Conservation (phyloP, 495 filamentous ascomycete genomes). For the Pseudevernia furfuracea region DNA sequence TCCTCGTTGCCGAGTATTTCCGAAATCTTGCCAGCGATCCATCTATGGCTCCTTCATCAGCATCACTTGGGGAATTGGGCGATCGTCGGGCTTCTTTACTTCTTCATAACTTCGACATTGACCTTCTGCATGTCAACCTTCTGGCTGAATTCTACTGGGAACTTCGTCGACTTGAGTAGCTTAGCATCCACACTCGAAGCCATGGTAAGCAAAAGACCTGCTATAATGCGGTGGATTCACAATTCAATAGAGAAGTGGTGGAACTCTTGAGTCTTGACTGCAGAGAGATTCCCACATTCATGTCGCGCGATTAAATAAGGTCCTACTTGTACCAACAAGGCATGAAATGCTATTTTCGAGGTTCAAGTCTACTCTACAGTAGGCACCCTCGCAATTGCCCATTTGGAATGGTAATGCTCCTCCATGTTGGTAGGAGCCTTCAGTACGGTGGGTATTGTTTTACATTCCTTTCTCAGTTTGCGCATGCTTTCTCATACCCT, state of each 20-base stretch:
- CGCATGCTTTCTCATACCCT: not conserved
- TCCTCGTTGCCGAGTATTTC: constrained; percentile 85
- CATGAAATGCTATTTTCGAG: not conserved
- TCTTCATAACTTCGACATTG: constrained; percentile 95
- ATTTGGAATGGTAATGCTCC: not conserved
- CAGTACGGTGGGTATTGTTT: not conserved
- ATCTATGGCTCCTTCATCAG: constrained; percentile 45
- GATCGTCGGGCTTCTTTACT: constrained; percentile 48
- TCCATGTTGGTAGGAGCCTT: constrained; percentile 1
- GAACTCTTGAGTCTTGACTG: not conserved
- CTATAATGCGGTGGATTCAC: not conserved
- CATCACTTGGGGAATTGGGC: not conserved
- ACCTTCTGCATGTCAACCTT: constrained; percentile 98
- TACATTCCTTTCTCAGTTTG: not conserved
- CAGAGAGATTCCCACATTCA: not conserved
- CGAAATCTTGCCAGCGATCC: constrained; percentile 82
- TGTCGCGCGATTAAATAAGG: constrained; percentile 1
- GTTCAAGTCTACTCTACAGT: too few species aligned
- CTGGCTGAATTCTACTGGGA: constrained; percentile 84
- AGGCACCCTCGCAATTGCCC: not conserved
- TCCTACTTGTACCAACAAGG: not conserved
- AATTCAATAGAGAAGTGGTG: not conserved
- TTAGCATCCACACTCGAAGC: constrained; percentile 75
- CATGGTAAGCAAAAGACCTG: constrained; percentile 40
- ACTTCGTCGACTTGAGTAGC: constrained; percentile 82